These are phyloP conservation scores for Crithidia brevicula DNA, from an alignment of 208 protist species.

Conservation along the genomic window DNA sequence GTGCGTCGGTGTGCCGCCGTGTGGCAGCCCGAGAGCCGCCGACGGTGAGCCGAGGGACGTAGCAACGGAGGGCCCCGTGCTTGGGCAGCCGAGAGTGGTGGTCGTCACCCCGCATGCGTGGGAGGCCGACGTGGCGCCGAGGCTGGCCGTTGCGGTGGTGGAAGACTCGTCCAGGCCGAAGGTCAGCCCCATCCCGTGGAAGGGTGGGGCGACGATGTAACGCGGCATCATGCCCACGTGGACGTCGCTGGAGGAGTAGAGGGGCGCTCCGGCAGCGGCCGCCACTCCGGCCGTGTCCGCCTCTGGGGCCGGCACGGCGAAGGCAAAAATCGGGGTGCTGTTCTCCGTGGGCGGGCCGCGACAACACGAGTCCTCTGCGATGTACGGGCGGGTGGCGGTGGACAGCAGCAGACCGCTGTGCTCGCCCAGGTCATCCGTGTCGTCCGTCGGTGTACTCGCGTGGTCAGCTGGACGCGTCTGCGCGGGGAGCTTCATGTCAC, in stretches of 20 bases:
- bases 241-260: not conserved
- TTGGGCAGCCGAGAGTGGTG: not conserved
- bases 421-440: not conserved
- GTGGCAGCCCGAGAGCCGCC: not conserved
- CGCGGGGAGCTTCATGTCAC: too few relatives aligned
- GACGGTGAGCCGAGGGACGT: not conserved
- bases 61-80: not conserved
- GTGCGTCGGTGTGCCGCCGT: too few relatives aligned
- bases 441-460: too few relatives aligned
- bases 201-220: not conserved
- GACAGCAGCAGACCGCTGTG: not conserved
- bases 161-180: not conserved
- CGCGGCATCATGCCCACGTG: not conserved
- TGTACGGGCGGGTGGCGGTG: slow-evolving; percentile 15
- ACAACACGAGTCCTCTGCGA: slow-evolving; percentile 1
- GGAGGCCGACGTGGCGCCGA: not conserved
- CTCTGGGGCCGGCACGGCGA: not conserved
- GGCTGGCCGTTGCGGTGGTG: not conserved
- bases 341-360: not conserved
- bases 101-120: not conserved
- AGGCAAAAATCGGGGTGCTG: not conserved
- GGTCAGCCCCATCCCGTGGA: not conserved
- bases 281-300: too few relatives aligned
- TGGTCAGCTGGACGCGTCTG: too few relatives aligned
- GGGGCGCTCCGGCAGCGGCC: not conserved